Evolutionary conservation across 2,329 filamentous ascomycete species (phyloP).

Genomic region (Aurifilum marmelostoma): DNA sequence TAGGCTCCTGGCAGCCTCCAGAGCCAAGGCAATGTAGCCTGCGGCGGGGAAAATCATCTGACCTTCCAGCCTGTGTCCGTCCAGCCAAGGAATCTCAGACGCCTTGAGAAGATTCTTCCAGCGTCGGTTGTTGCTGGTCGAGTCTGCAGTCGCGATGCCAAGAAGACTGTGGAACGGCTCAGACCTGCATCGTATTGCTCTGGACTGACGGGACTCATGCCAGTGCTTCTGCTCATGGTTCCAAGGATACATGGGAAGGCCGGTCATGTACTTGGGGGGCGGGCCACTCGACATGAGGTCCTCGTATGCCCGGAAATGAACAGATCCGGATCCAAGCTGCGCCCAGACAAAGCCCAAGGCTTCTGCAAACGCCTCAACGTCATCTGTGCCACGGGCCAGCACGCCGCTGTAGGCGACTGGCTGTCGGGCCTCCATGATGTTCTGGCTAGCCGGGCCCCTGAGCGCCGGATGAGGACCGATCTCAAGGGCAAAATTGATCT

Average conservation of each 20-base stretch:
- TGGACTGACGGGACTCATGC: conserved; percentile 12
- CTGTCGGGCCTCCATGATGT: neutral
- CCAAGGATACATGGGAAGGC: conserved; percentile 8
- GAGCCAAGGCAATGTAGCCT: conserved; percentile 31
- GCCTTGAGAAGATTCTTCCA: conserved; percentile 2
- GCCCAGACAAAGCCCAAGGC: neutral
- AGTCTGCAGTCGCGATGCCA: conserved; percentile 3
- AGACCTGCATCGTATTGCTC: conserved; percentile 13
- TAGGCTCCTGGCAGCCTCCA: conserved; percentile 30
- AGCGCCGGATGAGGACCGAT: neutral
- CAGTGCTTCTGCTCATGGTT: conserved; percentile 7
- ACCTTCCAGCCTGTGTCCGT: conserved; percentile 41
- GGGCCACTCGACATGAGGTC: neutral
- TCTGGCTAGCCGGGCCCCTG: neutral
- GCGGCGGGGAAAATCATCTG: conserved; percentile 44
- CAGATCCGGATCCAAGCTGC: neutral
- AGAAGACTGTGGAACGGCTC: conserved; percentile 35
- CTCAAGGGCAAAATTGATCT: neutral
- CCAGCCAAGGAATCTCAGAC: conserved; percentile 43
- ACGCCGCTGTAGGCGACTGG: neutral
- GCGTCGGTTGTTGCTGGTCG: neutral
- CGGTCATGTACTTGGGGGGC: neutral
- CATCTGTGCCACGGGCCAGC: neutral
- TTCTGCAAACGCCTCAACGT: neutral
- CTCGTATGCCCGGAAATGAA: neutral